These are phyloP conservation scores for Rhizopus arrhizus DNA, from an alignment of 371 early-diverging fungal species.

Conservation along the genomic window DNA sequence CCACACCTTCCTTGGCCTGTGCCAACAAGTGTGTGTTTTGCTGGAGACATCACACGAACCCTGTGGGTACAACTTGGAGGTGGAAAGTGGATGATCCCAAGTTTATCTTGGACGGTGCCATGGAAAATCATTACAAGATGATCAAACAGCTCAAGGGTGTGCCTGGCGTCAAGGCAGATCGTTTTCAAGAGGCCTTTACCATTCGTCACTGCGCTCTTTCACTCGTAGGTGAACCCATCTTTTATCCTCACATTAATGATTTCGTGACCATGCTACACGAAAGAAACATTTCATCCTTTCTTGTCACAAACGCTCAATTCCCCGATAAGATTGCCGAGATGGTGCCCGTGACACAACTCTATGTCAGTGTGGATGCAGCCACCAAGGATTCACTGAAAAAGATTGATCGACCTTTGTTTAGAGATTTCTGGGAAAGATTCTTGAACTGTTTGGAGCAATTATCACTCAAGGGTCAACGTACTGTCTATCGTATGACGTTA, in stretches of 20 bases:
- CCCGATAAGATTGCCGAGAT: conserved; percentile 70
- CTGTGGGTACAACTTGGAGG: conserved; percentile 74
- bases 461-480: conserved; percentile 69
- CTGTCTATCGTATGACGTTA: conserved; percentile 79
- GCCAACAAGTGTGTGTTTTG: conserved; percentile 85
- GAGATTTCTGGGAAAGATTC: conserved; percentile 86
- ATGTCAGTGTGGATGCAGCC: conserved; percentile 80
- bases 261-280: conserved; percentile 72
- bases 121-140: conserved; percentile 80
- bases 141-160: conserved; percentile 80
- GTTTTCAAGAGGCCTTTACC: conserved; percentile 73
- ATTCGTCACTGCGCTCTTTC: conserved; percentile 77
- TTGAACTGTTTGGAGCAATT: conserved; percentile 68
- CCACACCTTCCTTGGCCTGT: conserved; percentile 76
- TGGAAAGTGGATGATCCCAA: conserved; percentile 82
- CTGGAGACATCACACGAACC: conserved; percentile 84
- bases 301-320: conserved; percentile 86
- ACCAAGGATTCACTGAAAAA: conserved; percentile 79
- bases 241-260: conserved; percentile 85
- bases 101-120: conserved; percentile 72
- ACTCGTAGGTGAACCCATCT: conserved; percentile 79
- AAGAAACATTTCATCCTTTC: conserved; percentile 73
- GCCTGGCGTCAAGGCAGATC: conserved; percentile 76
- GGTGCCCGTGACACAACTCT: conserved; percentile 79
- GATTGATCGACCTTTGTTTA: conserved; percentile 80